Base-by-base conservation (phyloP, 2,329 filamentous ascomycete species). In the Eurotiales sp. region DNA sequence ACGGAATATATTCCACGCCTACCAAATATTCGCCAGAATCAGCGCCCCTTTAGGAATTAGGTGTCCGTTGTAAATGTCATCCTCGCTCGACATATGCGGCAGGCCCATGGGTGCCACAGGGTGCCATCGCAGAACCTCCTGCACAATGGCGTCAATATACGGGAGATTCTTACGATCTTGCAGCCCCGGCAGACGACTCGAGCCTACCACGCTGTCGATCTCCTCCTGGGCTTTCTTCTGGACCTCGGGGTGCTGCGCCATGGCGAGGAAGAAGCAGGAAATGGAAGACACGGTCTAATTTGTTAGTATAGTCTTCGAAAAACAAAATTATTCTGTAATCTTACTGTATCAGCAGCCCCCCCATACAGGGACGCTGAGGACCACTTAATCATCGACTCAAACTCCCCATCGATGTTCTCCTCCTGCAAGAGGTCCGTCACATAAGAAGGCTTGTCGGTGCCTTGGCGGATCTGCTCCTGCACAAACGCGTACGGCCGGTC, bases 401-500 rank as follows among this genome's bases (percentile, higher is more conserved):
- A n/a, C n/a, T n/a, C n/a, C n/a, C n/a, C n/a, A n/a, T n/a, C n/a
- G n/a, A n/a, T n/a, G n/a, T n/a, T n/a, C n/a, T n/a, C n/a, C 25
- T 23, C 55, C 22, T 70, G 62, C 19, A 72, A 62, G 3, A 69
- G 62, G 32, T 67, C 60, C 0, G 69, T 70, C 0, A 74, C 58
- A 43, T 69, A 74, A 0, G 71, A 74, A 3, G 58, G 55, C 23
- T 61, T 61, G 32, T 63, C 52, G 36, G 51, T 62, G 12, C 64
- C 62, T 4, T 63, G 41, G 2, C 51, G 54, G 59, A 72, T 66
- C 51, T 72, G 69, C 23, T 67, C 58, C 52, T 72, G 68, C 14
- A 73, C 71, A 43, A 72, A 75, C 4, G 54, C 58, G 56, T 74
- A 77, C 0, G 76, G 75, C 19, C 60, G 59, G 3, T 74, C 63